Evolutionary conservation across 129 eudicot genomes (phyloP).

Genomic region (Pulicaria dysenterica): DNA sequence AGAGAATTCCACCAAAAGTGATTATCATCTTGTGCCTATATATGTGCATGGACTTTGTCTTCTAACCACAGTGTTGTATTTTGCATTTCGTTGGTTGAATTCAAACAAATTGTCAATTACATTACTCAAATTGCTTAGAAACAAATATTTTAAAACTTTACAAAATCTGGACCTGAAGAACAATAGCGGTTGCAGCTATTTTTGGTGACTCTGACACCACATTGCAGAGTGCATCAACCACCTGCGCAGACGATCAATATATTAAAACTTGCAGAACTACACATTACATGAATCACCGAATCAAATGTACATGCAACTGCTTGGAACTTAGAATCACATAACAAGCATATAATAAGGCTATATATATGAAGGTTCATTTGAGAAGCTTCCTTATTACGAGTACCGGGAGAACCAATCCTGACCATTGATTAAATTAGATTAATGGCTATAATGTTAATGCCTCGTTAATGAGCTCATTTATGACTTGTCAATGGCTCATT

Average conservation of each 20-base stretch:
- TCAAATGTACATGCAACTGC: not conserved
- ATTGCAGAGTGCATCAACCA: conserved; percentile 96
- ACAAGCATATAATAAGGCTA: too few relatives aligned
- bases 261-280: conserved; percentile 9
- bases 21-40: too few relatives aligned
- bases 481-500: too few relatives aligned
- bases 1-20: too few relatives aligned
- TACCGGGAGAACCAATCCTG: too few relatives aligned
- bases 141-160: conserved; percentile 14
- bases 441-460: too few relatives aligned
- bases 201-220: conserved; percentile 95
- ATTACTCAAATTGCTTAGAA: not conserved
- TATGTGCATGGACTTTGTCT: not conserved
- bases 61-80: not conserved
- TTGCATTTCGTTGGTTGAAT: not conserved
- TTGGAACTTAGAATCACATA: too few relatives aligned
- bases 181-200: conserved; percentile 94
- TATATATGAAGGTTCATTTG: too few relatives aligned
- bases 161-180: conserved; percentile 76
- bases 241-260: conserved; percentile 45
- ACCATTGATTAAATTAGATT: too few relatives aligned
- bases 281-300: not conserved
- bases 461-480: too few relatives aligned
- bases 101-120: not conserved
- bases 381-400: too few relatives aligned